These are phyloP conservation scores for Colletotrichum limetticola DNA, from an alignment of 2,329 filamentous ascomycete species.

Conservation along the genomic window DNA sequence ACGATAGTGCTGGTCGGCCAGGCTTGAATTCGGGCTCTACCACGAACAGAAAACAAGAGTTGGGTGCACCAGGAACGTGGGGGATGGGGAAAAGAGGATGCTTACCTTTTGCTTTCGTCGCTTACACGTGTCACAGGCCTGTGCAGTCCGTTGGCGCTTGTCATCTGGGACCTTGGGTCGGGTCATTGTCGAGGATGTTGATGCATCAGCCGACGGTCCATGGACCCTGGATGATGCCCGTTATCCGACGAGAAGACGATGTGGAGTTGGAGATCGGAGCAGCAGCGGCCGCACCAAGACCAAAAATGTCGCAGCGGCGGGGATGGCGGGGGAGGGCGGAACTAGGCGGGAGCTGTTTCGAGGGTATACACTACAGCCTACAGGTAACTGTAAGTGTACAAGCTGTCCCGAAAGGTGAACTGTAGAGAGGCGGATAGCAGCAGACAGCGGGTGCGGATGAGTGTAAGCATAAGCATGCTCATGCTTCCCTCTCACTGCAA, in stretches of 20 bases:
- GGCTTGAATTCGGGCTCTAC: not conserved
- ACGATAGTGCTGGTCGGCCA: not conserved
- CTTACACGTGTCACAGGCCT: slow-evolving; percentile 74
- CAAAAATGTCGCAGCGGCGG: slow-evolving; percentile 12
- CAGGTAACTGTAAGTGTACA: slow-evolving; percentile 24
- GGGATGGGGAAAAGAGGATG: slow-evolving; percentile 11
- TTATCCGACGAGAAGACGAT: slow-evolving; percentile 34
- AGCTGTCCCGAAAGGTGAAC: slow-evolving; percentile 18
- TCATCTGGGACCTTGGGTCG: slow-evolving; percentile 66
- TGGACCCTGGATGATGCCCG: slow-evolving; percentile 20
- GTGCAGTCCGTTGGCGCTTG: slow-evolving; percentile 70
- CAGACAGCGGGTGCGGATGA: slow-evolving; percentile 10
- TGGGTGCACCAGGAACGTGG: not conserved
- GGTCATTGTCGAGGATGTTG: slow-evolving; percentile 53
- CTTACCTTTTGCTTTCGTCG: slow-evolving; percentile 75
- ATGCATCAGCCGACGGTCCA: slow-evolving; percentile 33
- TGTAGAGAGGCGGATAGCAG: slow-evolving; percentile 22
- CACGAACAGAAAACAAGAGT: not conserved
- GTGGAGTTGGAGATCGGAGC: slow-evolving; percentile 25
- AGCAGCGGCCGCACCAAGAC: slow-evolving; percentile 13
- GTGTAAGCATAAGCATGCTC: not conserved
- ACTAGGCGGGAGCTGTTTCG: slow-evolving; percentile 23
- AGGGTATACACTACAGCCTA: slow-evolving; percentile 15
- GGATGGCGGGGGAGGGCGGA: slow-evolving; percentile 23
- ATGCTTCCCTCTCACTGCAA: slow-evolving; percentile 22